These are phyloP conservation scores for Mycena haematopus DNA, from an alignment of 768 basidiomycete genomes.

Conservation along the genomic window DNA sequence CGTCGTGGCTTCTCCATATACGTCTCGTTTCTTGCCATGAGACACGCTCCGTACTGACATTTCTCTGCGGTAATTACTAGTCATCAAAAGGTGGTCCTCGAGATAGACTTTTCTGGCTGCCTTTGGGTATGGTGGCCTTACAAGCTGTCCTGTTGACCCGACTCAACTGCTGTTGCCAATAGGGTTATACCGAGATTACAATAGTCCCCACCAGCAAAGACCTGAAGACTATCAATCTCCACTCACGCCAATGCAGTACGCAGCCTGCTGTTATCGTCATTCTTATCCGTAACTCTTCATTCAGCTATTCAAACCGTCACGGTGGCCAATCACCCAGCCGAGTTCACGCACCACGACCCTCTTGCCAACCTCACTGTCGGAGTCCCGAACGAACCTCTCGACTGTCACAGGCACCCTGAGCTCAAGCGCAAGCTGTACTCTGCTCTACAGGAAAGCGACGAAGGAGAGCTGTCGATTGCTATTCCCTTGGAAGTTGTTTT, in stretches of 20 bases:
- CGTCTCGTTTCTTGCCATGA: conserved; percentile 52
- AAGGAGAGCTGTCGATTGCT: conserved; percentile 92
- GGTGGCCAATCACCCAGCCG: conserved; percentile 73
- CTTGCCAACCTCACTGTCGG: conserved; percentile 69
- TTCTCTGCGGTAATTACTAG: conserved; percentile 70
- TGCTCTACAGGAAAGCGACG: conserved; percentile 88
- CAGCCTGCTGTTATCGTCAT: conserved; percentile 23
- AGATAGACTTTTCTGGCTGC: conserved; percentile 89
- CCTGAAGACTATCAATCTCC: conserved; percentile 84
- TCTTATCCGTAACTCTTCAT: conserved; percentile 28
- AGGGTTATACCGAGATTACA: conserved; percentile 96
- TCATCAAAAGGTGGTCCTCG: conserved; percentile 94
- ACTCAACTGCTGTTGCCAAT: conserved; percentile 4
- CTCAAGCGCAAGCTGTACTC: conserved; percentile 92
- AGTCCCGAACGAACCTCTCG: conserved; percentile 58
- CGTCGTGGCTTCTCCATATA: conserved; percentile 92
- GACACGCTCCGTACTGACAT: conserved; percentile 46
- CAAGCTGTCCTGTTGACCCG: conserved; percentile 11
- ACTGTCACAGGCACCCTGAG: conserved; percentile 91
- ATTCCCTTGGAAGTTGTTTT: conserved; percentile 77
- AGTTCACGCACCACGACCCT: conserved; percentile 82
- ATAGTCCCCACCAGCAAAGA: conserved; percentile 81
- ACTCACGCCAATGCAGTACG: conserved; percentile 89
- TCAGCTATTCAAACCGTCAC: conserved; percentile 77
- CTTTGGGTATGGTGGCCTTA: conserved; percentile 67